Base-by-base conservation (phyloP, 2,329 filamentous ascomycete genomes). In the Cryphonectria japonica region DNA sequence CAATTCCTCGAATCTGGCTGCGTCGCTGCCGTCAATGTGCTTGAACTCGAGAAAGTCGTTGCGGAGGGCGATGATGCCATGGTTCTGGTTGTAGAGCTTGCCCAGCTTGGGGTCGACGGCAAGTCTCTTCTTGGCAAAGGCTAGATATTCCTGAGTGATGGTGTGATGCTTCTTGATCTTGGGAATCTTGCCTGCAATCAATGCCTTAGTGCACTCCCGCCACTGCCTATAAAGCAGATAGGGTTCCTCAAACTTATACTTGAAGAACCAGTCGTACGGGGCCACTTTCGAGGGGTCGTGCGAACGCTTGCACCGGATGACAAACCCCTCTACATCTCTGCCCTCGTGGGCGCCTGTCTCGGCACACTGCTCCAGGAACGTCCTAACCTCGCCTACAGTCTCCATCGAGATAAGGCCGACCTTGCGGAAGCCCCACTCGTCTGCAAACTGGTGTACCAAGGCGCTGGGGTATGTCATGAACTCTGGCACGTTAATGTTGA, bases 171-270 rank as follows among this genome's bases (percentile, higher is more conserved):
- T 98, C 83, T 90, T 95, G 83, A 88, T 92, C 74, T 87, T 92
- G 14, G 95, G 93, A 54, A 88, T 82, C 76, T 89, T 92, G 19
- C 92, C 92, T 1, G 86, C 78, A 75, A 99, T 98, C 70, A 98
- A 82, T 6, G 93, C 88, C 80, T 97, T 98, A 59, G 96, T 99
- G 79, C 93, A 97, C 83, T 99, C 96, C 73, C 96, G 91, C 96
- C 96, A 99, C 83, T 99, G 96, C 34, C 96, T 91, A 82, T 98
- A 99, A 94, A 99, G 97, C 72, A 99, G 84, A 79, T 99, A 99
- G 0, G 96, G 96, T 82, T 99, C 96, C 78, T 99, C 96, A 72
- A 99, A 99, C 83, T 99, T 99, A 88, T 95, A 99, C 82, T 99
- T 99, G 90, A 99, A 99, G 82, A 99, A 99, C 96, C 96, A 99